Evolutionary conservation across 78 protist genomes (phyloP).

Genomic region (Isochrysis galbana): DNA sequence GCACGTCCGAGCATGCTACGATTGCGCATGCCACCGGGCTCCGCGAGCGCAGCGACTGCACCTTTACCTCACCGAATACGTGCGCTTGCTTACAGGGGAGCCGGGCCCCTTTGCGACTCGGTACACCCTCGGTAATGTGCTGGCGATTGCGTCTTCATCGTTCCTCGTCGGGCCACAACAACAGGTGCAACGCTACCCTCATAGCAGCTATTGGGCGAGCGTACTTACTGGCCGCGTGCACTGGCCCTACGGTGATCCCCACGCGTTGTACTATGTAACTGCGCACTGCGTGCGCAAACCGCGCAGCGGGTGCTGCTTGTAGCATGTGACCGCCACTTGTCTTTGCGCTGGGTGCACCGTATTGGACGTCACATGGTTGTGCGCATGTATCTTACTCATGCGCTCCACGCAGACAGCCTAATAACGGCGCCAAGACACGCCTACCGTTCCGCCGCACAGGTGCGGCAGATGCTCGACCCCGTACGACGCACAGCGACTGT

Average conservation of each 20-base stretch:
- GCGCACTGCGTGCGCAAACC: too few relatives aligned
- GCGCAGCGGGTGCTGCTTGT: too few relatives aligned
- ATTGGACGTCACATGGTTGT: too few relatives aligned
- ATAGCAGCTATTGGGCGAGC: too few relatives aligned
- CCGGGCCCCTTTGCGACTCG: conserved; percentile 27
- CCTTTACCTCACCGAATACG: background rate
- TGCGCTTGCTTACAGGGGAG: background rate
- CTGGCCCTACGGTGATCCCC: too few relatives aligned
- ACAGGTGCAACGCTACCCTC: too few relatives aligned
- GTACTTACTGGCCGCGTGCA: too few relatives aligned
- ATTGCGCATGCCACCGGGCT: background rate
- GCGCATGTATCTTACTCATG: too few relatives aligned
- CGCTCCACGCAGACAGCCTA: background rate
- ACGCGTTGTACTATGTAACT: too few relatives aligned
- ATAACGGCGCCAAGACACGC: background rate
- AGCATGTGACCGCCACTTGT: too few relatives aligned
- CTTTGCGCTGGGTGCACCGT: too few relatives aligned
- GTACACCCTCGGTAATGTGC: conserved; percentile 40
- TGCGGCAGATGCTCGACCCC: conserved; percentile 29
- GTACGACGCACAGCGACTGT: background rate
- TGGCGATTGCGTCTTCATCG: background rate
- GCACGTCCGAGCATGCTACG: too few relatives aligned
- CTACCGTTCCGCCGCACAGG: background rate
- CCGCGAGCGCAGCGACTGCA: background rate
- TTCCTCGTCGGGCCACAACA: conserved; percentile 49